phyloP scores from a whole-genome alignment of 306 rosid species.

The Dryas drummondii region DNA sequence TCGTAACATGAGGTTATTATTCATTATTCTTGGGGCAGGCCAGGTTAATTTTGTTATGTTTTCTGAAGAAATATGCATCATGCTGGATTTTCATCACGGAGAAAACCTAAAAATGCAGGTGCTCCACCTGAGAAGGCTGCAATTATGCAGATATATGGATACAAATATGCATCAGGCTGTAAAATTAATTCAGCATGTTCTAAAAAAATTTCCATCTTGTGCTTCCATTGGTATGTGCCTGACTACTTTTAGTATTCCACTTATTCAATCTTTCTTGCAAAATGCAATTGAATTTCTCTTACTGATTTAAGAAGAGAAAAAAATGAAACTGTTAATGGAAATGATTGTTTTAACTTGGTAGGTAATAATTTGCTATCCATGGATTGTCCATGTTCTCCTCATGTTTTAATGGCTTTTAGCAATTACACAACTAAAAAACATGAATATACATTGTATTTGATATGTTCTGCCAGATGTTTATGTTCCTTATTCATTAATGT shows the following conservation, averaged over 20 bases:
- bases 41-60: background rate
- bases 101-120: conserved; percentile 43
- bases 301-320: background rate
- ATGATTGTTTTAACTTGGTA: background rate
- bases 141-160: conserved; percentile 80
- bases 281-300: conserved; percentile 2
- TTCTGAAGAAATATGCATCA: background rate
- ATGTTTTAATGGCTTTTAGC: background rate
- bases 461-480: background rate
- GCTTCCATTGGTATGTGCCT: conserved; percentile 76
- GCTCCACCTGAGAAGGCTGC: conserved; percentile 77
- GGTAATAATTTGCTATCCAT: background rate
- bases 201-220: conserved; percentile 75
- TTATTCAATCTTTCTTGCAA: background rate
- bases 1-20: conserved; percentile 59
- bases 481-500: background rate
- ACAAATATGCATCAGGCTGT: conserved; percentile 34
- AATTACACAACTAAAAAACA: background rate
- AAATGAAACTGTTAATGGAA: background rate
- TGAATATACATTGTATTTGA: background rate
- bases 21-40: background rate
- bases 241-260: background rate
- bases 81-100: background rate
- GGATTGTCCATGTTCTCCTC: background rate
- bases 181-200: conserved; percentile 69